These are phyloP conservation scores for Chamaecrista fasciculata DNA, from an alignment of 306 rosid species.

Conservation along the genomic window DNA sequence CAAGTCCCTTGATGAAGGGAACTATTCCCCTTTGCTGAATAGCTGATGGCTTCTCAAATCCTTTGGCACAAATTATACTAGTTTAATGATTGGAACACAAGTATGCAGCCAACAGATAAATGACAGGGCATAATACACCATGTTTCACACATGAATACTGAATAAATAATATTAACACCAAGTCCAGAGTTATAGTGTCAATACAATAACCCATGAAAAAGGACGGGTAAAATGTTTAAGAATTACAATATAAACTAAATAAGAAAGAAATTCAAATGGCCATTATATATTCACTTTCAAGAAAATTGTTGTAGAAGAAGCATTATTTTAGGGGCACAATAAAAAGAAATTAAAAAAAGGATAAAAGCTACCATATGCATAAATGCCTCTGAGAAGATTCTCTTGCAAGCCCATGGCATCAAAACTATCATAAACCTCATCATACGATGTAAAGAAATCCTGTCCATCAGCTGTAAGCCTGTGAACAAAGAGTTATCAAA, in stretches of 20 bases:
- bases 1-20: constrained; percentile 80
- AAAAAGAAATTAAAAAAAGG: neutral
- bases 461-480: constrained; percentile 69
- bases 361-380: constrained; percentile 58
- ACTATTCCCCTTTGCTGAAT: constrained; percentile 91
- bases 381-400: constrained; percentile 83
- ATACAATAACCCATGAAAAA: neutral
- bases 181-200: neutral
- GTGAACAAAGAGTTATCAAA: constrained; percentile 19
- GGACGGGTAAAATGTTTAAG: neutral
- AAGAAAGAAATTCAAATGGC: neutral
- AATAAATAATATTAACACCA: neutral
- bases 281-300: neutral
- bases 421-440: constrained; percentile 71
- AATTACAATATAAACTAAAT: neutral
- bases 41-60: constrained; percentile 88
- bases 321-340: neutral
- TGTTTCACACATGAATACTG: neutral
- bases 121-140: neutral
- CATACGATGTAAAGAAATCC: constrained; percentile 73
- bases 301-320: neutral
- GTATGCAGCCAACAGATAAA: neutral
- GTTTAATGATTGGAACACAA: neutral
- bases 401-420: constrained; percentile 82
- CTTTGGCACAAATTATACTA: constrained; percentile 31